Percentiles rank a stretch among this genome's conserved stretches.
Evolutionary conservation across 148 eudicot species (phyloP).

Genomic region (Spergularia bocconei): DNA sequence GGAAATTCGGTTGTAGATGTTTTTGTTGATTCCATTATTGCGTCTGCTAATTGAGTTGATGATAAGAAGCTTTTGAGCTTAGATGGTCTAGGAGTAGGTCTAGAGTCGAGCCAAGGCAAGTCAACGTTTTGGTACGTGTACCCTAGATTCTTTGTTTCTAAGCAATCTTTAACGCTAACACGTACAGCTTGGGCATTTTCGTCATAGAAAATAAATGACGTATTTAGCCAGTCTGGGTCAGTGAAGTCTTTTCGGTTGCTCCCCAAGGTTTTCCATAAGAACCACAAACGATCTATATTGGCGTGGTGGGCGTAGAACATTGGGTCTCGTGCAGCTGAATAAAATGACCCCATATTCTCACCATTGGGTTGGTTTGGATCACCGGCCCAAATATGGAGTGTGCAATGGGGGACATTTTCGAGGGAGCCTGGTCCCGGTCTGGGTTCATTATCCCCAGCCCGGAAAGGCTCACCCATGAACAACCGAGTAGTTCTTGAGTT

Average conservation of each 20-base stretch:
- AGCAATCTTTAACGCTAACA: constrained; percentile 56
- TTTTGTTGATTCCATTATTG: constrained; percentile 18
- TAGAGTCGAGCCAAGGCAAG: constrained; percentile 48
- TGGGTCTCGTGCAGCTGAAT: constrained; percentile 78
- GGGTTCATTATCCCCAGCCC: constrained; percentile 52
- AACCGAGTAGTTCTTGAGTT: constrained; percentile 43
- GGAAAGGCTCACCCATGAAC: constrained; percentile 66
- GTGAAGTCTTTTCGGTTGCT: constrained; percentile 45
- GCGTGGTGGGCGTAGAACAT: constrained; percentile 69
- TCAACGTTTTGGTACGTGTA: constrained; percentile 62
- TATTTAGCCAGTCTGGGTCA: constrained; percentile 61
- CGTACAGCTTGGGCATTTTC: constrained; percentile 61
- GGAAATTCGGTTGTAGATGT: constrained; percentile 36
- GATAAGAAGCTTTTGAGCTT: constrained; percentile 28
- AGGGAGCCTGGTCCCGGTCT: constrained; percentile 56
- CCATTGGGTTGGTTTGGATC: constrained; percentile 48
- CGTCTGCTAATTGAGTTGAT: constrained; percentile 38
- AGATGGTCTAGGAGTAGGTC: constrained; percentile 39
- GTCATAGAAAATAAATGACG: constrained; percentile 66
- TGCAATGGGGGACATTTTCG: constrained; percentile 69
- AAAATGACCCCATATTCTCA: constrained; percentile 88
- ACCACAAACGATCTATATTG: constrained; percentile 72
- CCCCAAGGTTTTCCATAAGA: constrained; percentile 61
- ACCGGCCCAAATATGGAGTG: constrained; percentile 69
- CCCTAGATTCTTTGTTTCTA: constrained; percentile 53